Percentiles rank a stretch among this genome's conserved stretches.
phyloP scores from a whole-genome alignment of 495 filamentous ascomycete species.

The Coniosporium apollinis region DNA sequence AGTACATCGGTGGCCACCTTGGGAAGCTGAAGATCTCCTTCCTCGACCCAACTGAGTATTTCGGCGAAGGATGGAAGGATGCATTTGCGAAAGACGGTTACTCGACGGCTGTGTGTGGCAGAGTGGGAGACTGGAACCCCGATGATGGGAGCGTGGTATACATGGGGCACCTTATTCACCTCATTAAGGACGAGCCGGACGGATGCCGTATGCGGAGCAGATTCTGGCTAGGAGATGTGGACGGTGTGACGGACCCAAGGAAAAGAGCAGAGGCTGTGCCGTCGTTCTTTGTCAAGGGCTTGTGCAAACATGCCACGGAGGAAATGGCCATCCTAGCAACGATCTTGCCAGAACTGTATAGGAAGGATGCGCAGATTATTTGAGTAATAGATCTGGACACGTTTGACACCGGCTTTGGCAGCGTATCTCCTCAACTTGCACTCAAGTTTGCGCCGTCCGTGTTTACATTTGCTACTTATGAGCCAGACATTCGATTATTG shows the following conservation, averaged over 20 bases:
- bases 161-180: neutral
- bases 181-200: neutral
- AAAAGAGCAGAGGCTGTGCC: neutral
- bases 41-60: neutral
- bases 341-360: neutral
- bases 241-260: neutral
- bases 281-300: neutral
- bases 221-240: neutral
- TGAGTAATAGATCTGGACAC: no score
- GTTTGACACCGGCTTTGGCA: no score
- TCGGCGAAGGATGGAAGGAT: neutral
- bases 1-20: neutral
- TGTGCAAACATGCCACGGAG: neutral
- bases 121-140: neutral
- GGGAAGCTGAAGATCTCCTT: neutral
- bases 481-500: no score
- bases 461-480: no score
- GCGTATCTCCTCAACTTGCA: no score
- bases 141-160: neutral
- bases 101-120: neutral
- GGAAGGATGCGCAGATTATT: constrained; percentile 31
- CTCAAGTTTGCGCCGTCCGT: no score
- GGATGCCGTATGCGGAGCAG: neutral
- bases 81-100: neutral
- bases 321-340: neutral